phyloP scores from a whole-genome alignment of 768 basidiomycete species.

The Trametes maxima region DNA sequence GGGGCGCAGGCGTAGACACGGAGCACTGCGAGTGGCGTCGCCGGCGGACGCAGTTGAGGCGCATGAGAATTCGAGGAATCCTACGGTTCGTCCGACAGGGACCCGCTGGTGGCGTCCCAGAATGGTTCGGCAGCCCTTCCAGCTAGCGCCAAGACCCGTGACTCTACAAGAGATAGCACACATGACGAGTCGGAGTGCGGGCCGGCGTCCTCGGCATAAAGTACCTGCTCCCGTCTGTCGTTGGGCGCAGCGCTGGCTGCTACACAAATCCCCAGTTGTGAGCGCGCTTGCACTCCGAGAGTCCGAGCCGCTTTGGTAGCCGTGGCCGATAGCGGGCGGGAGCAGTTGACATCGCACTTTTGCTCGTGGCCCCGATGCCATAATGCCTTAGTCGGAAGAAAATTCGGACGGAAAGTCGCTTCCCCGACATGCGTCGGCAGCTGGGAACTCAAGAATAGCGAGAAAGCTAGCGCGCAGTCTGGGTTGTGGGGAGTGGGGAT shows the following conservation, averaged over 20 bases:
- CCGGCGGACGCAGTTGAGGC: background rate
- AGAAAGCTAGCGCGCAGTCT: background rate
- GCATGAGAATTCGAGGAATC: background rate
- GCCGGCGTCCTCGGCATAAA: background rate
- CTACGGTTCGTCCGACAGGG: background rate
- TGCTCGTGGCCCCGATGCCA: conserved; percentile 5
- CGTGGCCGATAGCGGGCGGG: background rate
- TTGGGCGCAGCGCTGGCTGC: too few species aligned
- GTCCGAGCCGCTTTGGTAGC: background rate
- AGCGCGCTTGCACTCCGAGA: too few species aligned
- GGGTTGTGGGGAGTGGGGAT: background rate
- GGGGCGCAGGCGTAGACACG: background rate
- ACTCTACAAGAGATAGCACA: background rate
- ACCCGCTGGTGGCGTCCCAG: background rate
- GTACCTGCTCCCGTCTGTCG: background rate
- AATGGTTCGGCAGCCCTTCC: background rate
- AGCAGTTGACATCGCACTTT: conserved; percentile 11
- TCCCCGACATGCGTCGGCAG: background rate
- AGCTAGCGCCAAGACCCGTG: background rate
- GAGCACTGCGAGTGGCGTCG: background rate
- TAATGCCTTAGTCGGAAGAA: background rate
- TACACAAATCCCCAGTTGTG: too few species aligned
- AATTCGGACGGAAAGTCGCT: background rate
- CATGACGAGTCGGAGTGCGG: conserved; percentile 5
- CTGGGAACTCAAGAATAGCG: background rate